Percentiles rank a stretch among this genome's conserved stretches.
Conservation (phyloP, 2,329 filamentous ascomycete genomes). For the Cytospora mali region DNA sequence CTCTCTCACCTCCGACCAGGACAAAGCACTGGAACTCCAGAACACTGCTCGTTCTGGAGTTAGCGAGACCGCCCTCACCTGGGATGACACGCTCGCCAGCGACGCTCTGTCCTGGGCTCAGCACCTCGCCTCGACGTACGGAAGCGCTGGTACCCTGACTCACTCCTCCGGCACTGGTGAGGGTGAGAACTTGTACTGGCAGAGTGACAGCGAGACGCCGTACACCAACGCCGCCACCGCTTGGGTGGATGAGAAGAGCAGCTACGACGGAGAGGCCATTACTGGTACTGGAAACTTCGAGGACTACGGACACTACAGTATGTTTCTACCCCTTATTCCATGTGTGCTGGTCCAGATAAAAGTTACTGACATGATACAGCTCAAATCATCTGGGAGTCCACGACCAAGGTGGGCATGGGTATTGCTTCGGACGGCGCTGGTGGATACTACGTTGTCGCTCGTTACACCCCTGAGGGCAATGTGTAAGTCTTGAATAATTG, state of each 20-base stretch:
- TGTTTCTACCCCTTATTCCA: not conserved
- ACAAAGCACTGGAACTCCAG: constrained; percentile 25
- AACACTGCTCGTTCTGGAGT: constrained; percentile 28
- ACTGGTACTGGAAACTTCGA: constrained; percentile 25
- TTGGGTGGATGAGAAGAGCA: constrained; percentile 29
- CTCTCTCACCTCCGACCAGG: constrained; percentile 25
- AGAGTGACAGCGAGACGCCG: constrained; percentile 18
- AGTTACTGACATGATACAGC: constrained; percentile 15
- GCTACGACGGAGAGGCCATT: constrained; percentile 30
- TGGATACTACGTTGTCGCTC: constrained; percentile 30
- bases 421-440: constrained; percentile 26
- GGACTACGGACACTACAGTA: constrained; percentile 31
- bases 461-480: constrained; percentile 30
- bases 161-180: constrained; percentile 16
- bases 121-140: constrained; percentile 23
- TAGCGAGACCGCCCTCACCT: constrained; percentile 24
- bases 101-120: constrained; percentile 29
- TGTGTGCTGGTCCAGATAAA: not conserved
- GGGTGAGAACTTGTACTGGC: constrained; percentile 33
- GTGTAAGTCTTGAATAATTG: constrained; percentile 19
- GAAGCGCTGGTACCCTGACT: constrained; percentile 20
- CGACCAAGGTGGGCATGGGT: constrained; percentile 30
- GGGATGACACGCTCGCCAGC: constrained; percentile 27
- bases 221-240: constrained; percentile 24
- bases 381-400: constrained; percentile 30